Evolutionary conservation across 2,329 filamentous ascomycete genomes (phyloP), one percentile per base, ranked within the genome.

Genomic region (Ceratocystis destructans): DNA sequence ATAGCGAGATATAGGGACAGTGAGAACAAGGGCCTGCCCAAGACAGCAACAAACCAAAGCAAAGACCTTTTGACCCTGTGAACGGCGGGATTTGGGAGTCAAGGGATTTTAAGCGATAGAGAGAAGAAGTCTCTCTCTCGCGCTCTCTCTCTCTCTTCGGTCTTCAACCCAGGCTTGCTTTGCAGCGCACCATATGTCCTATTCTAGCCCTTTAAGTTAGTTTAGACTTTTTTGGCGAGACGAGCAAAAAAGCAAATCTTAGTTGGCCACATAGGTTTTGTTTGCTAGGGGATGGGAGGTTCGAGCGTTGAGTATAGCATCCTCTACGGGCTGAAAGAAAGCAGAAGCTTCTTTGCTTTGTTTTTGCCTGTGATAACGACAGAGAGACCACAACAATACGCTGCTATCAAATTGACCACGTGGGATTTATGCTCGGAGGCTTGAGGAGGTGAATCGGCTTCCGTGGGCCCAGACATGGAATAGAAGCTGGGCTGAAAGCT

Each of bases 121-220:
- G 53, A 57, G 53, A 17, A 15, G 25, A 15, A 20, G 20, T 12
- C 12, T 12, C 12, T 46, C 6, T 10, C 45, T 22, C 22, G 5
- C 45, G 1, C n/a, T 61, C 20, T 28, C 2, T 61, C 31, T 44
- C 31, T 61, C 4, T 50, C 3, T 25, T 50, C 3, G n/a, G n/a
- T 50, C 12, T 22, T 48, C 12, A 20, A n/a, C 20, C n/a, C 20
- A 2, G 15, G n/a, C 10, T 6, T n/a, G 33, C 20, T 45, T 31
- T n/a, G n/a, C 25, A 50, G 20, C 62, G 31, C 45, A 28, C 22
- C 25, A 7, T n/a, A 64, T 64, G 45, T 64, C 48, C 62, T 64
- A 55, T 22, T 55, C 48, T 33, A 41, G 62, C 62, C 37, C 48
- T 64, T 64, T 64, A 37, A 48, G 62, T 41, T 41, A 41, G 37